Base-by-base conservation (phyloP, 495 filamentous ascomycete genomes). In the Hyphodiscus hymeniophilus region DNA sequence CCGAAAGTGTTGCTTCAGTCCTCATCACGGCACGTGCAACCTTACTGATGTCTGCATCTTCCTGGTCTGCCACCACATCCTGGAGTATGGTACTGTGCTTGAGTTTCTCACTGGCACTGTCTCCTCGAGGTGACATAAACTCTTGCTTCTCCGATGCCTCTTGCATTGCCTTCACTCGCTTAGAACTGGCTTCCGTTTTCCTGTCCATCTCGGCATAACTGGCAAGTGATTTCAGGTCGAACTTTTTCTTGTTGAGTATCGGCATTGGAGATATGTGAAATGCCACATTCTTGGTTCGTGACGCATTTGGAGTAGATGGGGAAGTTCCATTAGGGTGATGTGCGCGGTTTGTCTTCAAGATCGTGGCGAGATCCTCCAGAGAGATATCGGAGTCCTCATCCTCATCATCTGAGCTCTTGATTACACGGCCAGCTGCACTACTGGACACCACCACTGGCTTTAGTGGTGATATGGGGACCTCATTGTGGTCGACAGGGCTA, bases 341-440 rank as follows among this genome's bases (percentile, higher is more conserved):
- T 66, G 71, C n/a, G 51, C 58, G 46, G 7, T 51, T 52, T 20
- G 36, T 11, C 11, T 35, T 38, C n/a, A 59, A 34, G 6, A 59
- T 34, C 1, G 35, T 22, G 3, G 21, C 13, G 7, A 60, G 51
- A 18, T 61, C 58, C 30, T 50, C 48, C 17, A 61, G 43, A 11
- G 48, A 50, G 17, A 46, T 45, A 30, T 80, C 70, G 0, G 79
- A 81, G 49, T 79, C 78, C 1, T 66, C 69, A 8, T 77, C 79
- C 21, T 87, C 84, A 44, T 81, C 81, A 56, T 89, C 85, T 0
- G 85, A 90, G 47, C 68, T 73, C 34, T 70, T 74, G 42, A 88
- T 81, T 23, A 84, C 74, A 16, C 61, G 57, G 40, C 68, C 58
- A 36, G 33, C 4, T 4, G 33, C 6, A 36, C 33, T 36, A 21